Evolutionary conservation across 495 filamentous ascomycete species (phyloP), one percentile per base, ranked within the genome.

Genomic region (Penicillium bovifimosum): DNA sequence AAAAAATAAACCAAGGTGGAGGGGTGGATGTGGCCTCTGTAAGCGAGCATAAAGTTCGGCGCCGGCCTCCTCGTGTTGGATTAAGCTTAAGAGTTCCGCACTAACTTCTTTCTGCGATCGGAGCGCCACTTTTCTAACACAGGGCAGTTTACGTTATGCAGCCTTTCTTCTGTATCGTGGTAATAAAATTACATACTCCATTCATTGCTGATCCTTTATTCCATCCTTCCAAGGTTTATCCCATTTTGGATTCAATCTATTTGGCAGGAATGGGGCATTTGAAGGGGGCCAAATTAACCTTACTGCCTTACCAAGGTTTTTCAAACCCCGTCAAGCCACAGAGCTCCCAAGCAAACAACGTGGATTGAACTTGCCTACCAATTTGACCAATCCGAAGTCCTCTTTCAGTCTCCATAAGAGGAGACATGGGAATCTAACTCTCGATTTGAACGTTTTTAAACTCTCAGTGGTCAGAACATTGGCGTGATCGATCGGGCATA

Each of bases 71-170:
- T 76, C 73, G 73, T 76, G 73, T 76, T 68, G 70, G 70, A 74
- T 76, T 76, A 76, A 76, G 73, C 73, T 76, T 76, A 76, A 76
- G 71, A 67, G 73, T 67, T 56, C 58, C 65, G 66, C 71, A 67
- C 69, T 68, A 74, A 68, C 62, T 69, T 65, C 60, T 60, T 56
- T 58, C 52, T 63, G 61, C 66, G 63, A 72, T 66, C 67, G 66
- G 63, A 66, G 63, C 67, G 63, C 65, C 68, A 69, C 69, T 44
- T 56, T 61, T 65, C 63, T 66, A 60, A 67, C 63, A 59, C 64
- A 56, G 59, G 56, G 47, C 55, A 56, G 50, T 41, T 56, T 14
- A 42, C 20, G 20, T 24, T 28, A 11, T 38, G 16, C 28, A 27
- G 35, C 24, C 40, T 27, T 41, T 26, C 13, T 36, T 51, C 14